These are phyloP conservation scores for Fusarium sp. DNA, from an alignment of 2,329 filamentous ascomycete genomes.

Conservation along the genomic window DNA sequence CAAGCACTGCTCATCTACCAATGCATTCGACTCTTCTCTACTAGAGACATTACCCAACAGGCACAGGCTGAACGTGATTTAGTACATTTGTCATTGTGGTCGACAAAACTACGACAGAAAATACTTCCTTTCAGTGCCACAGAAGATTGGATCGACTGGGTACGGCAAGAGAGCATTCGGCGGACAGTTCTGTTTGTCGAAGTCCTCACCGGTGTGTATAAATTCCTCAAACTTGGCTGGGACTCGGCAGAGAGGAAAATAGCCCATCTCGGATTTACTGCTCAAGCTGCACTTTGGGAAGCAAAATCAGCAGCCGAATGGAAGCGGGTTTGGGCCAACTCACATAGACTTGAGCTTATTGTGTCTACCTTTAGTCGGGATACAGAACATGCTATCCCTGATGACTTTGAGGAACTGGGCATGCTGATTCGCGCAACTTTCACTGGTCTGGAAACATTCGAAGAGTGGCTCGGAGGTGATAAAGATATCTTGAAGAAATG, in stretches of 20 bases:
- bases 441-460: constrained; percentile 14
- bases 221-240: constrained; percentile 15
- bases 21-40: constrained; percentile 25
- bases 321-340: neutral
- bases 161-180: constrained; percentile 15
- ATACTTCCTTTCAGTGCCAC: neutral
- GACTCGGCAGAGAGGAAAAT: neutral
- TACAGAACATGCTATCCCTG: neutral
- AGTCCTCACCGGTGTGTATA: constrained; percentile 5
- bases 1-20: constrained; percentile 31
- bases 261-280: constrained; percentile 20
- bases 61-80: constrained; percentile 24
- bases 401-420: constrained; percentile 15
- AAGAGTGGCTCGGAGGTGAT: constrained; percentile 16
- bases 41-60: constrained; percentile 39
- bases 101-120: neutral
- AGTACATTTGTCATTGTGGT: constrained; percentile 3
- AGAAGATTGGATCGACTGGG: constrained; percentile 6
- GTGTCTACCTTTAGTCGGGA: constrained; percentile 8
- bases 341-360: constrained; percentile 4
- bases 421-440: constrained; percentile 1
- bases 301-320: constrained; percentile 19
- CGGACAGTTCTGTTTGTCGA: constrained; percentile 20
- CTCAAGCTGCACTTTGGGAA: constrained; percentile 13
- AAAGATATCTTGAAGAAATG: constrained; percentile 9